Conservation (phyloP, 768 basidiomycete genomes). For the Lactifluus rugatus region DNA sequence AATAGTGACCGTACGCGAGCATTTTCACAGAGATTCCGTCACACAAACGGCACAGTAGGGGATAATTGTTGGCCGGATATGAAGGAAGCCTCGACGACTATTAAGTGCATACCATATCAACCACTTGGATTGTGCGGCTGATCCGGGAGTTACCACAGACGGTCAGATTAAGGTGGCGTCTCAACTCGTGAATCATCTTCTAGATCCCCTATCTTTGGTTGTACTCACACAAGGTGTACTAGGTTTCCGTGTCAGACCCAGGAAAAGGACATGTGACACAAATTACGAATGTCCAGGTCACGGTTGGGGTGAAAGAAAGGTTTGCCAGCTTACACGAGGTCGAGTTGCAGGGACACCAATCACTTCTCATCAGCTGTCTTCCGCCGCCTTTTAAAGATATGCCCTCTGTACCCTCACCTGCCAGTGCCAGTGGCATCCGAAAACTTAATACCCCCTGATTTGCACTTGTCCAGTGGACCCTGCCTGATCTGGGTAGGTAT, state of each 20-base stretch:
- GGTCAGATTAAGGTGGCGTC: slow-evolving; percentile 71
- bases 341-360: slow-evolving; percentile 39
- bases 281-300: slow-evolving; percentile 53
- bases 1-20: slow-evolving; percentile 33
- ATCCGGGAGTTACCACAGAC: slow-evolving; percentile 74
- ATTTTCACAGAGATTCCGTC: slow-evolving; percentile 48
- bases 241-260: slow-evolving; percentile 74
- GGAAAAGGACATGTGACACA: slow-evolving; percentile 47
- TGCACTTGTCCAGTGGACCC: background rate
- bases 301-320: slow-evolving; percentile 44
- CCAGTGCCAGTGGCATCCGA: background rate
- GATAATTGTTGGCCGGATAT: slow-evolving; percentile 58
- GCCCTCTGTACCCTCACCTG: no score
- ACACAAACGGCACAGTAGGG: slow-evolving; percentile 70
- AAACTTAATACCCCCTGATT: background rate
- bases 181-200: background rate
- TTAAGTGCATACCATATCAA: slow-evolving; percentile 91
- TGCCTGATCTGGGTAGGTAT: background rate
- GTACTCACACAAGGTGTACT: slow-evolving; percentile 78
- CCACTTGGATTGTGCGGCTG: slow-evolving; percentile 83
- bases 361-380: background rate
- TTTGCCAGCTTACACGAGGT: slow-evolving; percentile 53
- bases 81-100: slow-evolving; percentile 69
- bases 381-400: background rate
- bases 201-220: slow-evolving; percentile 41